Evolutionary conservation across 805 yeast species (phyloP).

Genomic region (Sungouiozyma ichnusensis): DNA sequence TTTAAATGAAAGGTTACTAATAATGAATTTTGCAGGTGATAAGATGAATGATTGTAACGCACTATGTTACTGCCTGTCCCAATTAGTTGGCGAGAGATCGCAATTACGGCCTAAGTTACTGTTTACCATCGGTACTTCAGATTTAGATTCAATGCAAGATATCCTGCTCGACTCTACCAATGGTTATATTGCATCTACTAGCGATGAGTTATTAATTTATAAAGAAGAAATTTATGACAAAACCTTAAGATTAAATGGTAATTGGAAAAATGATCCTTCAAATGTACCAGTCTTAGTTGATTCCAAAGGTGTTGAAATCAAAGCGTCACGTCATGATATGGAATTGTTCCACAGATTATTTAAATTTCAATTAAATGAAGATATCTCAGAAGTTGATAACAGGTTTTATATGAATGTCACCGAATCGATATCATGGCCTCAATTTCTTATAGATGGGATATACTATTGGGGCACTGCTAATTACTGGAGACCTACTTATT

Average conservation of each 20-base stretch:
- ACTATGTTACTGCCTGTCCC: slow-evolving; percentile 19
- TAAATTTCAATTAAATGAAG: slow-evolving; percentile 9
- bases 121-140: slow-evolving; percentile 10
- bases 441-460: slow-evolving; percentile 22
- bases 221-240: slow-evolving; percentile 21
- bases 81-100: slow-evolving; percentile 10
- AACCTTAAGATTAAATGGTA: slow-evolving; percentile 12
- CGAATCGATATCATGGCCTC: slow-evolving; percentile 25
- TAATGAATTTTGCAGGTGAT: slow-evolving; percentile 20
- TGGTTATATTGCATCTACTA: slow-evolving; percentile 23
- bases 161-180: neutral
- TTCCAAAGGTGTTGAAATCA: slow-evolving; percentile 8
- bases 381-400: slow-evolving; percentile 8
- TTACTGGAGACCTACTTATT: slow-evolving; percentile 19
- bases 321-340: slow-evolving; percentile 23
- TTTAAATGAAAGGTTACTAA: slow-evolving; percentile 19
- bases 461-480: slow-evolving; percentile 25
- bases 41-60: slow-evolving; percentile 22
- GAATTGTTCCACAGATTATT: slow-evolving; percentile 12
- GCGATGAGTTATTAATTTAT: slow-evolving; percentile 21
- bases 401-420: slow-evolving; percentile 6
- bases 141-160: slow-evolving; percentile 7
- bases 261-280: slow-evolving; percentile 2
- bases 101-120: neutral
- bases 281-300: slow-evolving; percentile 4